Percentiles rank a stretch among this genome's conserved stretches.
Conservation (phyloP, 2,329 filamentous ascomycete species). For the Phoma sp. region DNA sequence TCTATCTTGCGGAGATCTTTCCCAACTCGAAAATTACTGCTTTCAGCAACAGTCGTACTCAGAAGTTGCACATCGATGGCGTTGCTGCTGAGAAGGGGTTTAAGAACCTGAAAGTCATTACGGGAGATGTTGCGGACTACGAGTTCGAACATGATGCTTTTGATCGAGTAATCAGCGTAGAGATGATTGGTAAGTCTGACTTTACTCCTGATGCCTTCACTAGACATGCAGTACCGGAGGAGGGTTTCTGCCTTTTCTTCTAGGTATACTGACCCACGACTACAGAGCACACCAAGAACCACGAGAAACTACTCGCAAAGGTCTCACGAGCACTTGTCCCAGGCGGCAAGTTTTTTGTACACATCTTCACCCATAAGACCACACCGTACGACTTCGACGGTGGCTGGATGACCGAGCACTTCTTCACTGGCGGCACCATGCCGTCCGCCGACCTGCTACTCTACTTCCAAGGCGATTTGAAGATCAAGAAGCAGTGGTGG, state of each 20-base stretch:
- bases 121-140: slow-evolving; percentile 70
- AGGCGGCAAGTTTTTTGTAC: slow-evolving; percentile 71
- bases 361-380: slow-evolving; percentile 69
- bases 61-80: slow-evolving; percentile 70
- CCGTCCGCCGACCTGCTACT: slow-evolving; percentile 69
- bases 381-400: slow-evolving; percentile 74
- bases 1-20: slow-evolving; percentile 70
- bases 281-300: slow-evolving; percentile 76
- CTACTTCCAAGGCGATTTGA: slow-evolving; percentile 69
- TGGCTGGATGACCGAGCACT: slow-evolving; percentile 76
- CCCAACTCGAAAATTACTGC: slow-evolving; percentile 67
- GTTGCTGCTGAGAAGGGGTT: slow-evolving; percentile 63
- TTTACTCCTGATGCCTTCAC: too few species aligned
- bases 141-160: slow-evolving; percentile 65
- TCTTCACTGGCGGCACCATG: slow-evolving; percentile 78
- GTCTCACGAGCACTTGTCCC: slow-evolving; percentile 64
- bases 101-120: slow-evolving; percentile 67
- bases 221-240: too few species aligned
- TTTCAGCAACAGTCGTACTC: slow-evolving; percentile 73
- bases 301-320: slow-evolving; percentile 70
- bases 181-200: slow-evolving; percentile 59
- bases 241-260: too few species aligned
- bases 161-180: slow-evolving; percentile 71
- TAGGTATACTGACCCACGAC: too few species aligned
- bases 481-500: slow-evolving; percentile 71